A percentile compares a stretch with the other conserved stretches of the same genome.
Evolutionary conservation across 192 early-diverging fungal genomes (phyloP).

Genomic region (Umbelopsis sp.): DNA sequence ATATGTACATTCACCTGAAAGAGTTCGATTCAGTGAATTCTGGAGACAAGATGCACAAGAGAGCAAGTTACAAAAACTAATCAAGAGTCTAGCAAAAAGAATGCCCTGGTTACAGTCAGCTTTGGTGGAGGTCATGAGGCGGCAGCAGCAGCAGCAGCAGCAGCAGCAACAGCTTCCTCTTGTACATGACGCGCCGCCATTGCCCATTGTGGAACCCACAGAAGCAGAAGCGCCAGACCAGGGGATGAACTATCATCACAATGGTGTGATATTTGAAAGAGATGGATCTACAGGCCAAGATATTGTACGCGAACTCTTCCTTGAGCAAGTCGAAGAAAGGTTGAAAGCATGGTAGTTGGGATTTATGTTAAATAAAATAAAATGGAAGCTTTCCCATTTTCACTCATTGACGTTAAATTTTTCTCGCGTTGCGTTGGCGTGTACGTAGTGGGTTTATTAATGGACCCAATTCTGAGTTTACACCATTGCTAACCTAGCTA

Average conservation of each 20-base stretch:
- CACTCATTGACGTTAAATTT: neutral
- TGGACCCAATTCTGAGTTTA: too few species aligned
- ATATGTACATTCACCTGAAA: constrained; percentile 56
- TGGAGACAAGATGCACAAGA: constrained; percentile 75
- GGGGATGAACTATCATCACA: neutral
- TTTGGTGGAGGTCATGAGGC: constrained; percentile 1
- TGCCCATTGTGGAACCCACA: constrained; percentile 4
- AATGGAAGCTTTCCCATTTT: neutral
- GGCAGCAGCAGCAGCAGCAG: neutral
- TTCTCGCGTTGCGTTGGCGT: too few species aligned
- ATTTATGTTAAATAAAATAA: neutral
- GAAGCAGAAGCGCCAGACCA: neutral
- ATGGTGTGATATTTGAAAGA: neutral
- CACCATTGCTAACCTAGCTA: too few species aligned
- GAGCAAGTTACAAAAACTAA: constrained; percentile 69
- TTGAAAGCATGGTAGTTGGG: constrained; percentile 22
- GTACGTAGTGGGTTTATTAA: too few species aligned
- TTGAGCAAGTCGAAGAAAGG: constrained; percentile 26
- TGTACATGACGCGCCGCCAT: neutral
- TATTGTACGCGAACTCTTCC: constrained; percentile 20
- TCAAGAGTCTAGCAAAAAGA: constrained; percentile 62
- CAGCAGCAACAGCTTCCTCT: too few species aligned
- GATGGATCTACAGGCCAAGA: neutral
- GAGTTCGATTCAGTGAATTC: constrained; percentile 65
- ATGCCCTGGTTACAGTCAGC: constrained; percentile 72